Evolutionary conservation across 305 asterid species (phyloP).

Genomic region (Petunia hybrid): DNA sequence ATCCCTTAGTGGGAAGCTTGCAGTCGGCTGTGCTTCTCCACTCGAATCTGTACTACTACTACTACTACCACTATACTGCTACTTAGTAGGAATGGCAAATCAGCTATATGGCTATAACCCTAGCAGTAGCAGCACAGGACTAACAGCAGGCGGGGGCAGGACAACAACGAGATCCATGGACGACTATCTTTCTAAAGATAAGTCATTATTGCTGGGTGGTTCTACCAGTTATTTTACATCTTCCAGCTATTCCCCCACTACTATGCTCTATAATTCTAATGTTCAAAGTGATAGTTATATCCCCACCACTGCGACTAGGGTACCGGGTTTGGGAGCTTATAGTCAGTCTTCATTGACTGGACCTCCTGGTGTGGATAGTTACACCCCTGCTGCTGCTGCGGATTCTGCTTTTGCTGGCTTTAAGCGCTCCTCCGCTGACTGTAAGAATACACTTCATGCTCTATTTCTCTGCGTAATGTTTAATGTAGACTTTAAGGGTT

Average conservation of each 20-base stretch:
- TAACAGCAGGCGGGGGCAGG: constrained; percentile 37
- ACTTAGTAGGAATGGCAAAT: constrained; percentile 54
- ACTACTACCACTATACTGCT: too few relatives aligned
- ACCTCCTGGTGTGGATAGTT: constrained; percentile 68
- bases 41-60: constrained; percentile 9
- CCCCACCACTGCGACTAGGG: constrained; percentile 43
- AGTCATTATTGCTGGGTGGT: constrained; percentile 47
- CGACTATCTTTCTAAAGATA: constrained; percentile 50
- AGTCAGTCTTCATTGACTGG: constrained; percentile 37
- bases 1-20: not conserved
- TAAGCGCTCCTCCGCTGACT: constrained; percentile 72
- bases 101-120: constrained; percentile 63
- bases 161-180: constrained; percentile 57
- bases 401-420: constrained; percentile 59
- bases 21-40: constrained; percentile 16
- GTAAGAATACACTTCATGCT: constrained; percentile 46
- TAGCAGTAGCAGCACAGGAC: constrained; percentile 52
- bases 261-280: constrained; percentile 49
- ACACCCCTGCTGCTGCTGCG: constrained; percentile 42
- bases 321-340: constrained; percentile 37
- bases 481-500: not conserved
- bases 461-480: not conserved
- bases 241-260: constrained; percentile 51
- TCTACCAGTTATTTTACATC: constrained; percentile 62
- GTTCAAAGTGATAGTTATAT: constrained; percentile 48